These are phyloP conservation scores for Diplodia intermedia DNA, from an alignment of 2,329 filamentous ascomycete genomes.

Conservation along the genomic window DNA sequence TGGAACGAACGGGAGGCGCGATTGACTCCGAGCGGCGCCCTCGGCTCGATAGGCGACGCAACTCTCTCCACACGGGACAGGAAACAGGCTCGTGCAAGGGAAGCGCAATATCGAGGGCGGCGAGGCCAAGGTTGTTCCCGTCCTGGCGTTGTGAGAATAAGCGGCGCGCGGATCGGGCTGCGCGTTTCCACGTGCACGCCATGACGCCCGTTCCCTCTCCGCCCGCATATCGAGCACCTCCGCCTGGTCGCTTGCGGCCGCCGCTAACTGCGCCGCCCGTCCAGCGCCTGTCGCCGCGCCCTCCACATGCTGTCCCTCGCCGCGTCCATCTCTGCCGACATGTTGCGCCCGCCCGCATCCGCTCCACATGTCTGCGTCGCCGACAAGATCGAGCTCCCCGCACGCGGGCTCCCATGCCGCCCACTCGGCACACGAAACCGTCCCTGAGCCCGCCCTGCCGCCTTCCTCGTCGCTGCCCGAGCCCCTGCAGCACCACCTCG, in stretches of 20 bases:
- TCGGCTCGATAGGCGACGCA: conserved; percentile 14
- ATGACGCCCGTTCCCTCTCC: not conserved
- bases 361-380: conserved; percentile 1
- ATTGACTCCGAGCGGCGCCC: conserved; percentile 12
- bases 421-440: not conserved
- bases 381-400: not conserved
- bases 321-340: too few species aligned
- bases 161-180: conserved; percentile 21
- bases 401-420: not conserved
- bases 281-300: not conserved
- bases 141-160: conserved; percentile 23
- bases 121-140: conserved; percentile 15
- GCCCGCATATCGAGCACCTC: not conserved
- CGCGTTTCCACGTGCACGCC: conserved; percentile 14
- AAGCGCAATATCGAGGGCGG: conserved; percentile 18
- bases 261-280: not conserved
- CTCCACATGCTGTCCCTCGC: not conserved
- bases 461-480: not conserved
- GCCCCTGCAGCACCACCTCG: not conserved
- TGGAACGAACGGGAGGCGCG: conserved; percentile 11
- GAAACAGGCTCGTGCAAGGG: conserved; percentile 6
- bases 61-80: conserved; percentile 3
- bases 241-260: not conserved
- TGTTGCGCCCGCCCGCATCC: not conserved
- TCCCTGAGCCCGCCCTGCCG: not conserved